Conservation (phyloP, 2,329 filamentous ascomycete species). For the Pseudopyrenochaeta lycopersici region DNA sequence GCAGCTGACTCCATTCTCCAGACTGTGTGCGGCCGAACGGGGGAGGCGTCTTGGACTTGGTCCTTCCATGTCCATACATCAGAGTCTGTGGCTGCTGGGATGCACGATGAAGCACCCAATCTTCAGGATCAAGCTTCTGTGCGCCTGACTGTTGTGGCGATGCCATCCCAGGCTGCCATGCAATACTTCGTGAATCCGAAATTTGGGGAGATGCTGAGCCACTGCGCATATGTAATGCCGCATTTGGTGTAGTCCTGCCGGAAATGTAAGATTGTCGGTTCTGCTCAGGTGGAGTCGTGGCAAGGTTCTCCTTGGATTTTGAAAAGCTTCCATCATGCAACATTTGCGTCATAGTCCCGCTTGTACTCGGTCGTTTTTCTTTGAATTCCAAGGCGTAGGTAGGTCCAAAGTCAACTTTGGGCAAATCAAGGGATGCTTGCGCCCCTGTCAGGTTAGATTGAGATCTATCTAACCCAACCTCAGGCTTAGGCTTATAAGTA, state of each 20-base stretch:
- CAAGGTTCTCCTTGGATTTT: conserved; percentile 46
- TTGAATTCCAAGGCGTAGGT: conserved; percentile 74
- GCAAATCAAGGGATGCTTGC: conserved; percentile 64
- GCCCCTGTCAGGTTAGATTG: conserved; percentile 42
- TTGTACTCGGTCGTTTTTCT: conserved; percentile 64
- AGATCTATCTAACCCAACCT: conserved; percentile 58
- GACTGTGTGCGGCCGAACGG: conserved; percentile 54
- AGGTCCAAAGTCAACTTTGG: conserved; percentile 84
- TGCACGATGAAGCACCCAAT: conserved; percentile 83
- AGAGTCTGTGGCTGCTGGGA: conserved; percentile 58
- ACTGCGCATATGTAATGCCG: conserved; percentile 54
- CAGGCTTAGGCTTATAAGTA: conserved; percentile 51
- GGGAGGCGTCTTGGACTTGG: conserved; percentile 60
- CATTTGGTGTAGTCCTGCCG: conserved; percentile 47
- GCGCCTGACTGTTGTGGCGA: conserved; percentile 58
- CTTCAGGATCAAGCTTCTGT: conserved; percentile 74
- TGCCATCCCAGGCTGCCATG: conserved; percentile 79
- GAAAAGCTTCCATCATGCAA: conserved; percentile 37
- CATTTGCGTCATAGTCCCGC: conserved; percentile 59
- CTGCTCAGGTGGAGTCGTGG: conserved; percentile 36
- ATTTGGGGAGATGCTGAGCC: conserved; percentile 45
- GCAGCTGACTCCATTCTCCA: conserved; percentile 55
- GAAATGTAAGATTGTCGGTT: conserved; percentile 39
- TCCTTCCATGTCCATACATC: conserved; percentile 64
- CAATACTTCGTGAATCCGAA: conserved; percentile 71